Conservation (phyloP, 2,329 filamentous ascomycete species). For the Beauveria australis region DNA sequence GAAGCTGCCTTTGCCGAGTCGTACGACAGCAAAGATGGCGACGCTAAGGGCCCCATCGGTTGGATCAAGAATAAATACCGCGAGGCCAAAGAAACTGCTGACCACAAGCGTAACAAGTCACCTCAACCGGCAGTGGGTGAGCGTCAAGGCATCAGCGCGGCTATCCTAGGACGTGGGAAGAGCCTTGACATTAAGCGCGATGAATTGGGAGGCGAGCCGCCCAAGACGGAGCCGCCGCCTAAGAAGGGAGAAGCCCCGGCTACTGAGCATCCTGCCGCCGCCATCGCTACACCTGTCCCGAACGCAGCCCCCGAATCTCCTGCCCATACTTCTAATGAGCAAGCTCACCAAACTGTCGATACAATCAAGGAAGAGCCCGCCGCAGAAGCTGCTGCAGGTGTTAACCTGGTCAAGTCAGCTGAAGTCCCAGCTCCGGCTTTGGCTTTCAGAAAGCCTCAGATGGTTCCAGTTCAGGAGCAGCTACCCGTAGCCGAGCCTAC, state of each 20-base stretch:
- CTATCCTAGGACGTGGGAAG: constrained; percentile 33
- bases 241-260: constrained; percentile 12
- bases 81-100: constrained; percentile 48
- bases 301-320: not conserved
- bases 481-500: not conserved
- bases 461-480: not conserved
- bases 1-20: constrained; percentile 33
- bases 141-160: constrained; percentile 20
- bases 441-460: not conserved
- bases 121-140: constrained; percentile 33
- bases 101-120: constrained; percentile 48
- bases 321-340: not conserved
- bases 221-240: not conserved
- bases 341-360: not conserved
- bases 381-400: not conserved
- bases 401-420: not conserved
- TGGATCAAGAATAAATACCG: constrained; percentile 56
- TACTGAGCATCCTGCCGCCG: not conserved
- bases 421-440: not conserved
- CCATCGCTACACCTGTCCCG: not conserved
- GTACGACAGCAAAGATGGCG: constrained; percentile 38
- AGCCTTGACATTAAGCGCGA: constrained; percentile 41
- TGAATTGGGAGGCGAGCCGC: constrained; percentile 14
- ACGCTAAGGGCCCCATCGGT: constrained; percentile 46
- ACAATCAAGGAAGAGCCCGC: constrained; percentile 10